Evolutionary conservation across 345 rosid species (phyloP), one percentile per base, ranked within the genome.

Genomic region (Salix purpurea): DNA sequence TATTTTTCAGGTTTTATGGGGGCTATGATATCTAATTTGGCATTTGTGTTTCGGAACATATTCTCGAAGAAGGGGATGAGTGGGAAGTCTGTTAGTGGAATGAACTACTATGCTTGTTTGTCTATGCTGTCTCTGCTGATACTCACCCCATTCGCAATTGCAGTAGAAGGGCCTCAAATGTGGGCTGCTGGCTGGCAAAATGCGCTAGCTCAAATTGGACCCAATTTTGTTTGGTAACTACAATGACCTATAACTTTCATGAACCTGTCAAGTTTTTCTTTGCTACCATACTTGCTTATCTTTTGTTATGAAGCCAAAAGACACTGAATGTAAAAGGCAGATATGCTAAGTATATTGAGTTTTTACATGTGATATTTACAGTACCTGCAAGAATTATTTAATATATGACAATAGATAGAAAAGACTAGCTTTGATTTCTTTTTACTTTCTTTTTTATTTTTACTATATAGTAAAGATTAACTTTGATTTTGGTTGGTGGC

Each of bases 11-110:
- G 99, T 74, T 95, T 95, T 73, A 91, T 95, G 99, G 99, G 99
- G 30, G 99, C 98, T 1, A 95, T 93, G 97, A 91, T 95, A 79
- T 95, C 99, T 2, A 95, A 95, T 77, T 80, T 93, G 84, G 98
- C 99, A 40, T 93, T 95, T 62, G 99, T 93, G 80, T 89, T 95
- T 34, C 87, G 98, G 2, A 93, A 95, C 87, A 93, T 93, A 75
- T 95, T 93, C 87, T 95, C 99, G 0, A 95, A 95, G 91, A 95
- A 90, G 73, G 99, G 98, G 74, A 95, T 95, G 99, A 91, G 89
- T 30, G 97, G 97, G 76, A 91, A 93, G 42, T 90, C 97, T 7
- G 92, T 95, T 77, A 90, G 98, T 68, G 99, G 97, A 75, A 95
- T 95, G 98, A 93, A 95, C 76, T 95, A 95, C 86, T 95, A 95